Conservation (phyloP, 2,329 filamentous ascomycete species). For the Pseudopithomyces chartarum region DNA sequence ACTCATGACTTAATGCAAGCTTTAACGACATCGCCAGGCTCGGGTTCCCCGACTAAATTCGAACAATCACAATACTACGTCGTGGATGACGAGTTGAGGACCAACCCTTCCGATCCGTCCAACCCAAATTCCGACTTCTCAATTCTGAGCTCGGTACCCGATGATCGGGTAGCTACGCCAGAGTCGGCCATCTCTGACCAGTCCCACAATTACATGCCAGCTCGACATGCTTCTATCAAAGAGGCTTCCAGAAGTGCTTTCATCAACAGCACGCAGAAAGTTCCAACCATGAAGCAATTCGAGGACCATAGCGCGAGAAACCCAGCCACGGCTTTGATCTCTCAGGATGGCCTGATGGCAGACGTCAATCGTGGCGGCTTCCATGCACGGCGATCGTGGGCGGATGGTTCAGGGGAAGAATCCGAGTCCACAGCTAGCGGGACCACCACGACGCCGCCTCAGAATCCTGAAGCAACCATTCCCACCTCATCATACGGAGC, state of each 20-base stretch:
- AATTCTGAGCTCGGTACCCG: constrained; percentile 22
- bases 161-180: constrained; percentile 20
- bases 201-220: constrained; percentile 3
- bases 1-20: constrained; percentile 38
- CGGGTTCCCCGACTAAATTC: constrained; percentile 28
- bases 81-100: constrained; percentile 18
- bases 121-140: constrained; percentile 23
- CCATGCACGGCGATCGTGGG: constrained; percentile 28
- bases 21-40: constrained; percentile 14
- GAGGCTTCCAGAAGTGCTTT: constrained; percentile 47
- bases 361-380: constrained; percentile 21
- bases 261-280: constrained; percentile 50
- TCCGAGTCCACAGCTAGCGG: constrained; percentile 29
- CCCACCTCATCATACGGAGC: constrained; percentile 14
- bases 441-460: constrained; percentile 26
- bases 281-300: constrained; percentile 39
- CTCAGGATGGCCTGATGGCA: constrained; percentile 30
- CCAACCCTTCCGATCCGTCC: constrained; percentile 21
- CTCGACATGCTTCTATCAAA: constrained; percentile 17
- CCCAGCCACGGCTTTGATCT: constrained; percentile 10
- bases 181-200: constrained; percentile 18
- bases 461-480: constrained; percentile 5
- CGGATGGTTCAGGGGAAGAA: constrained; percentile 47
- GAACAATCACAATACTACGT: constrained; percentile 24
- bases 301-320: constrained; percentile 10